phyloP scores from a whole-genome alignment of 1,284 basidiomycete genomes.

The Coriolopsis trogii region DNA sequence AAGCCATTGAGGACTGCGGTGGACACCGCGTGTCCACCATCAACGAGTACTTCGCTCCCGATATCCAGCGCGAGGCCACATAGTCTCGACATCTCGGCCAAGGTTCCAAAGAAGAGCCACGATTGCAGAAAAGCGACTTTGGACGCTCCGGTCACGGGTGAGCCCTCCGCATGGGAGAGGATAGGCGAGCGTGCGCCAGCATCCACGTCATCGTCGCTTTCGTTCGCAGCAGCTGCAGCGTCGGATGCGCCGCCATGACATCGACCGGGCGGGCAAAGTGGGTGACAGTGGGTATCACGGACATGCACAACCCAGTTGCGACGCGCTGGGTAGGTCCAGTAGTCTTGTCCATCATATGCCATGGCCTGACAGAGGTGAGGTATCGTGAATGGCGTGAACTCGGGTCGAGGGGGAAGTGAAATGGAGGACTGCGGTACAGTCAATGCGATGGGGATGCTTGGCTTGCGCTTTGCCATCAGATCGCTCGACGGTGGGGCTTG shows the following conservation, averaged over 20 bases:
- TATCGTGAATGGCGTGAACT: constrained; percentile 1
- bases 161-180: background rate
- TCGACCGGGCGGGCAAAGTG: background rate
- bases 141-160: background rate
- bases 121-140: constrained; percentile 1
- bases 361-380: background rate
- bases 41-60: background rate
- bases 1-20: background rate
- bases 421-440: background rate
- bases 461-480: too few species aligned
- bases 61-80: background rate
- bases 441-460: too few species aligned
- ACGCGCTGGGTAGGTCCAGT: background rate
- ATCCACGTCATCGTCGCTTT: background rate
- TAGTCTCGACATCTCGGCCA: background rate
- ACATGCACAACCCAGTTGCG: background rate
- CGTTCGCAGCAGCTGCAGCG: too few species aligned
- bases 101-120: constrained; percentile 1
- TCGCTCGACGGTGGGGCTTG: too few species aligned
- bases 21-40: background rate
- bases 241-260: background rate
- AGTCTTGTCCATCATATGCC: background rate
- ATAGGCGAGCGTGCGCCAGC: background rate
- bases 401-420: background rate
- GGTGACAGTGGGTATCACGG: background rate